Conservation (phyloP, 2,329 filamentous ascomycete species). For the Neonectria hederae region DNA sequence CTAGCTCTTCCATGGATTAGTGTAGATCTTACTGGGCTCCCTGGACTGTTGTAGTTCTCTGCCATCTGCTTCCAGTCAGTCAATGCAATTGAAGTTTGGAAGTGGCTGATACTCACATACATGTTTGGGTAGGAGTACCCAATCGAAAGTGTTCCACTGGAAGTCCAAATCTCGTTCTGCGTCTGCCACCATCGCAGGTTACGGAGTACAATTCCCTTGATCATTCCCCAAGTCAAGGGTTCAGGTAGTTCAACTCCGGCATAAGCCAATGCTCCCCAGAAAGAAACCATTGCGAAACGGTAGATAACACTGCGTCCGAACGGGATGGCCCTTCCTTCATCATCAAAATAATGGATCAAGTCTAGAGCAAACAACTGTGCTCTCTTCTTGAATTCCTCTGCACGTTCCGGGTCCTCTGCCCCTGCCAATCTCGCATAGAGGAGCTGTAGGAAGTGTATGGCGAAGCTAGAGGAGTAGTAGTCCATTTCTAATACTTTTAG, state of each 20-base stretch:
- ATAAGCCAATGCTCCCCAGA: constrained; percentile 82
- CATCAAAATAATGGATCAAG: constrained; percentile 79
- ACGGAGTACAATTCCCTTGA: constrained; percentile 78
- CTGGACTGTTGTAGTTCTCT: constrained; percentile 85
- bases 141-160: constrained; percentile 77
- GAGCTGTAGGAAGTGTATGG: constrained; percentile 82
- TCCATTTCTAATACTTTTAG: constrained; percentile 71
- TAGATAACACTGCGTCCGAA: constrained; percentile 84
- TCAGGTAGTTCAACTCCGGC: constrained; percentile 77
- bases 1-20: constrained; percentile 18
- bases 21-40: constrained; percentile 59
- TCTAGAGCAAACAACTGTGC: constrained; percentile 74
- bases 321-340: constrained; percentile 75
- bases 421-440: constrained; percentile 78
- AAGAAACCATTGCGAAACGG: constrained; percentile 86
- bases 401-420: constrained; percentile 71
- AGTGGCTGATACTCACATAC: constrained; percentile 58
- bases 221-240: constrained; percentile 80
- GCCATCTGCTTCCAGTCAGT: constrained; percentile 63
- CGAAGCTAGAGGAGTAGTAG: constrained; percentile 85
- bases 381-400: constrained; percentile 74
- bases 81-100: constrained; percentile 19
- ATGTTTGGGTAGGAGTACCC: constrained; percentile 84
- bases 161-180: constrained; percentile 77
- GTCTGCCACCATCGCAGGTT: constrained; percentile 84